Base-by-base conservation (phyloP, 164 flowering plant genomes). In the Platanus orientalis region DNA sequence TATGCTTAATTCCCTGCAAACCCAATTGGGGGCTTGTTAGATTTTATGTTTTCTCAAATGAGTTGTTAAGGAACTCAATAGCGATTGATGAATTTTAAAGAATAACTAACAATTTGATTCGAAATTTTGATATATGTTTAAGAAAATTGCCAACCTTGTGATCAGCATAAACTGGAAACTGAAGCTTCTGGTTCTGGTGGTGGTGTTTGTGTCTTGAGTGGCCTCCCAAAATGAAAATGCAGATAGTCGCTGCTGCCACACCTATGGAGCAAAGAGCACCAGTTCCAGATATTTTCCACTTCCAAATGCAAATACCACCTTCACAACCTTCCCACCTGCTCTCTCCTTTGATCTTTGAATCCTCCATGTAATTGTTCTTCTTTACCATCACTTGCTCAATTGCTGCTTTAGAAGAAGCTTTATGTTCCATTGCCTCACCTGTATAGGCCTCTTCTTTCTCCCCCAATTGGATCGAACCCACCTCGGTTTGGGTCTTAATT, bases 181-280 rank as follows among this genome's bases (percentile, higher is more conserved):
- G 66, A 26, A 80, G 69, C 74, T 76, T 87, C 57, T 79, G 86
- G 60, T 73, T 73, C 49, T 72, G 70, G 13, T 73, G 78, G 19
- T 60, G 71, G 0, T 69, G 78, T 51, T 70, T 68, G 68, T 71
- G 75, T 27, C 54, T 68, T 25, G 73, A 71, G 1, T 61, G 66
- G 61, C 55, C 73, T 25, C 86, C 84, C 4, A 84, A 39, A 19
- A 82, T 56, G 60, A 88, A 60, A 39, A 84, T 67, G 68, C 83
- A 87, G 24, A 84, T 59, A 14, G 89, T 78, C 45, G 92, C 84
- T 25, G 87, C 90, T 68, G 87, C 85, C n/a, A 79, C 64, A 40
- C 89, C 87, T 14, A 84, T 58, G 0, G 84, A 83, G 61, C 89
- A 83, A 29, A 84, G 75, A 39, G 89, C 80, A 28, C 85, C 87